phyloP scores from a whole-genome alignment of 1,284 basidiomycete genomes.

The Trichosporon asahii region DNA sequence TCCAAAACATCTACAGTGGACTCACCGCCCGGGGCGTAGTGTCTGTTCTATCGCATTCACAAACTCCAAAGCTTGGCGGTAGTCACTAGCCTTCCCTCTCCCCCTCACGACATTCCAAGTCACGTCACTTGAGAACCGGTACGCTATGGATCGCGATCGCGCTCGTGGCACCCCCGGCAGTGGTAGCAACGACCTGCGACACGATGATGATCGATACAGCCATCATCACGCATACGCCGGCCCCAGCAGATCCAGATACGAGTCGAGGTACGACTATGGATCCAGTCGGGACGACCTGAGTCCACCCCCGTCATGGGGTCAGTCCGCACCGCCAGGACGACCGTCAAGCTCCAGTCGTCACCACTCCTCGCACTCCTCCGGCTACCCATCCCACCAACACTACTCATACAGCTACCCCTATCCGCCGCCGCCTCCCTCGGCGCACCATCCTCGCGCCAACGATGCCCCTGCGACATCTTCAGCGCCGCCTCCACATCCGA shows the following conservation, averaged over 20 bases:
- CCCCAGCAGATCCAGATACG: constrained; percentile 4
- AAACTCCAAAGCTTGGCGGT: background rate
- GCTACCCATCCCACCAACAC: background rate
- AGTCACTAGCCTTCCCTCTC: background rate
- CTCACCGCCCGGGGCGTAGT: background rate
- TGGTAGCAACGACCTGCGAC: background rate
- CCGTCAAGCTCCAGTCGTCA: constrained; percentile 3
- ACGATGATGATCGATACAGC: background rate
- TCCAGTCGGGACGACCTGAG: background rate
- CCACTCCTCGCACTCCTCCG: background rate
- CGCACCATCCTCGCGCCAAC: background rate
- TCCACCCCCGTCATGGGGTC: background rate
- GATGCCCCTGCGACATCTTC: background rate
- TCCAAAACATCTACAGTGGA: background rate
- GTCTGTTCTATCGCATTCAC: background rate
- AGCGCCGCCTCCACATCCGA: background rate
- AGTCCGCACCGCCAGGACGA: background rate
- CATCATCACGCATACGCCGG: background rate
- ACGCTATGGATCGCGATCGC: constrained; percentile 4
- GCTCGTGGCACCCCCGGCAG: constrained; percentile 1
- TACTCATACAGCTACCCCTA: constrained; percentile 5
- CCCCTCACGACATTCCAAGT: background rate
- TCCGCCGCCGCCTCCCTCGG: background rate
- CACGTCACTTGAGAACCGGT: background rate
- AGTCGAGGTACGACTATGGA: background rate